These are phyloP conservation scores for Amylostereum chailletii DNA, from an alignment of 1,284 basidiomycete genomes.

Conservation along the genomic window DNA sequence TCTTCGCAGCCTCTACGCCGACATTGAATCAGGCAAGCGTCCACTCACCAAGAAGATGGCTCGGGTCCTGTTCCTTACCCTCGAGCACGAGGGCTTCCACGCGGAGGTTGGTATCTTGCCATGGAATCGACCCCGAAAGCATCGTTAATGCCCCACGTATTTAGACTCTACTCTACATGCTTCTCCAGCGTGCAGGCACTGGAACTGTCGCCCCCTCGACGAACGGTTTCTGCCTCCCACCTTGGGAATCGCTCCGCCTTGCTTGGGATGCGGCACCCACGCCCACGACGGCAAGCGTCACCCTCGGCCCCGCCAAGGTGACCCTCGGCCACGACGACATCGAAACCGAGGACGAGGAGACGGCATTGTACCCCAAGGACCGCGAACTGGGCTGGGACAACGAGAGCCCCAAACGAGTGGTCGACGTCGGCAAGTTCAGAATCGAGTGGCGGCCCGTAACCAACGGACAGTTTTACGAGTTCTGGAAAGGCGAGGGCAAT, in stretches of 20 bases:
- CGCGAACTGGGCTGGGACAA: constrained; percentile 97
- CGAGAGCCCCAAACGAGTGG: constrained; percentile 66
- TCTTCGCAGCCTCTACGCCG: constrained; percentile 64
- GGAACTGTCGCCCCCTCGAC: constrained; percentile 77
- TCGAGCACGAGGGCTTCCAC: constrained; percentile 85
- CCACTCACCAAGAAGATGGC: constrained; percentile 59
- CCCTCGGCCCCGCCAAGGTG: constrained; percentile 54
- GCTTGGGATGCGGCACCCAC: constrained; percentile 52
- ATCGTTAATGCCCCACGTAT: background rate
- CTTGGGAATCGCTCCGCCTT: constrained; percentile 64
- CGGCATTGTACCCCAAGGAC: constrained; percentile 27
- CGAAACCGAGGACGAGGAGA: constrained; percentile 59
- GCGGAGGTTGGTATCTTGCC: constrained; percentile 42
- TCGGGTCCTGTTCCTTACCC: constrained; percentile 82
- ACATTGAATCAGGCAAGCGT: constrained; percentile 52
- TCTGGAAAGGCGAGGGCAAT: constrained; percentile 35
- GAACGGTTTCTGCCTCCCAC: constrained; percentile 63
- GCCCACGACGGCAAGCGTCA: constrained; percentile 35
- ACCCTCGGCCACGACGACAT: constrained; percentile 79
- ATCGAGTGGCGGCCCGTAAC: constrained; percentile 83
- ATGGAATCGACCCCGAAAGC: too few species aligned
- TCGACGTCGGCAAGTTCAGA: constrained; percentile 53
- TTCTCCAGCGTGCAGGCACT: constrained; percentile 70
- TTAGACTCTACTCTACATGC: constrained; percentile 90
- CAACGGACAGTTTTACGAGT: constrained; percentile 70